These are phyloP conservation scores for Scutellaria minor DNA, from an alignment of 257 asterid species.

Conservation along the genomic window DNA sequence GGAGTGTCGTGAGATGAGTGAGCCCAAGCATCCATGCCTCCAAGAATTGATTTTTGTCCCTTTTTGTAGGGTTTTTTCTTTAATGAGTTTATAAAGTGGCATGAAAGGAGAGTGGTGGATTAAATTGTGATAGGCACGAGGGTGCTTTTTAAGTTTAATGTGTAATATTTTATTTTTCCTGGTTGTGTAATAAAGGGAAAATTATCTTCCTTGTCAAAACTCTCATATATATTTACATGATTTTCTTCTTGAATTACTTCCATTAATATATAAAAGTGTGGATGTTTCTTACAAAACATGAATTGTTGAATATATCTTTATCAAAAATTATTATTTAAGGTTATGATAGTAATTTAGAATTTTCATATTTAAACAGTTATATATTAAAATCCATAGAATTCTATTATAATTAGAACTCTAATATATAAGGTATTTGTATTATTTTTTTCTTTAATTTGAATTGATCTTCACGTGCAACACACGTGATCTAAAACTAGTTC, in stretches of 20 bases:
- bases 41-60: background rate
- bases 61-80: background rate
- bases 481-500: no score
- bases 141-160: background rate
- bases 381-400: no score
- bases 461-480: no score
- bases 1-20: conserved; percentile 44
- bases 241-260: background rate
- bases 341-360: no score
- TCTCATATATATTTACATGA: background rate
- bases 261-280: background rate
- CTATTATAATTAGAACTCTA: no score
- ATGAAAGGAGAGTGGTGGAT: background rate
- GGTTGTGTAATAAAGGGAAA: background rate
- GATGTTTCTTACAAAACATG: no score
- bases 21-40: conserved; percentile 41
- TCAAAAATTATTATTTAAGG: no score
- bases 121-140: background rate
- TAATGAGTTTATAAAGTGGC: background rate
- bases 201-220: background rate
- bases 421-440: no score
- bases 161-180: background rate
- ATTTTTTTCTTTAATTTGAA: no score
- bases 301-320: no score
- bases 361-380: no score